Evolutionary conservation across 345 rosid species (phyloP).

Genomic region (Melaleuca quinquenervia): DNA sequence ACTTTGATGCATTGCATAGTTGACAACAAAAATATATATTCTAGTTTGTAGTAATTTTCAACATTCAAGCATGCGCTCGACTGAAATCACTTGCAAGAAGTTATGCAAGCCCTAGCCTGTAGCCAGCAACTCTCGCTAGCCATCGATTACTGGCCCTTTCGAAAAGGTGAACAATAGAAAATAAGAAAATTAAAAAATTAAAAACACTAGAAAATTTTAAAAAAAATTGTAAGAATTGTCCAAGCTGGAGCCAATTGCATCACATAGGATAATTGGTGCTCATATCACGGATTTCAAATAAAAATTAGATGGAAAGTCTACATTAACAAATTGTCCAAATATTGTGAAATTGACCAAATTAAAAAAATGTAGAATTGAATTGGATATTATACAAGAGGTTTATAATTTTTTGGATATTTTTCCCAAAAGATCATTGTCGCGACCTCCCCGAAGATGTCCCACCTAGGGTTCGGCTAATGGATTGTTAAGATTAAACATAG

Average conservation of each 20-base stretch:
- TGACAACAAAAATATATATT: neutral
- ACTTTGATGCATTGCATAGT: neutral
- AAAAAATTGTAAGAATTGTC: no score
- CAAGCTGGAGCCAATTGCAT: accelerated
- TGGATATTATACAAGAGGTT: no score
- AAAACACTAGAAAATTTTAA: no score
- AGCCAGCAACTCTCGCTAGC: neutral
- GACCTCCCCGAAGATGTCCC: no score
- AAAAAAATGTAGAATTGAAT: no score
- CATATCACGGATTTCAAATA: no score
- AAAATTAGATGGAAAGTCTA: neutral
- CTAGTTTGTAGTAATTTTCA: neutral
- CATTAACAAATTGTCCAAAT: no score
- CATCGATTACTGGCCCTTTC: neutral
- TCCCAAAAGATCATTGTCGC: no score
- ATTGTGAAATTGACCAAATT: neutral
- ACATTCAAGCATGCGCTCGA: neutral
- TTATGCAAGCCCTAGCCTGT: neutral
- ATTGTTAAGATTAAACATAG: no score
- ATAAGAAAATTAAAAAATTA: no score
- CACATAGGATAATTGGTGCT: accelerated
- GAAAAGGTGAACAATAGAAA: neutral
- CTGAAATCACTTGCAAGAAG: no score
- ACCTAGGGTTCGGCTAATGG: no score
- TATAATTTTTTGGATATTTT: neutral